Evolutionary conservation across 225 moss, liverwort and hornwort species (phyloP).

Genomic region (Sphagnum tenellum): DNA sequence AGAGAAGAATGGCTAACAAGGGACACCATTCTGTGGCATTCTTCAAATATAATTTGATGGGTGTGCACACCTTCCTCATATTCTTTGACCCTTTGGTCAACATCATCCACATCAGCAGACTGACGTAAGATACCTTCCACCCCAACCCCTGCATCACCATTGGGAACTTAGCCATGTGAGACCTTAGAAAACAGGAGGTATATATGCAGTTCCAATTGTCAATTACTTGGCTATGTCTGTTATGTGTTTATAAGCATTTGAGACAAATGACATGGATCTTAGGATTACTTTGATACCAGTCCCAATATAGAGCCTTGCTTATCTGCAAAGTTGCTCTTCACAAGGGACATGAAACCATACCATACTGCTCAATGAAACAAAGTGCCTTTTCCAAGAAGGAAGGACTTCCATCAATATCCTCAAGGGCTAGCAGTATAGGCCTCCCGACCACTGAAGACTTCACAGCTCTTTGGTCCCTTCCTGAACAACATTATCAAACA

Average conservation of each 20-base stretch:
- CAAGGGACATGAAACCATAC: conserved; percentile 14
- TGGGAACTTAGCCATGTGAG: too few relatives aligned
- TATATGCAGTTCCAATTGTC: too few relatives aligned
- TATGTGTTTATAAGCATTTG: too few relatives aligned
- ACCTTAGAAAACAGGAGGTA: too few relatives aligned
- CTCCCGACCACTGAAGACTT: conserved; percentile 84
- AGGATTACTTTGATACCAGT: too few relatives aligned
- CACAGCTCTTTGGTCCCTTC: conserved; percentile 64
- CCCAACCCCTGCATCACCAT: conserved; percentile 42
- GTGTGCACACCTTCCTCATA: conserved; percentile 54
- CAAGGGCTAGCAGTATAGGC: conserved; percentile 79
- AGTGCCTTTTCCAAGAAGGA: conserved; percentile 92
- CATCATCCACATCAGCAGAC: conserved; percentile 94
- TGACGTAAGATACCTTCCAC: conserved; percentile 95
- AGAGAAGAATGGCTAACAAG: too few relatives aligned
- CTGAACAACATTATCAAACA: conserved; percentile 6
- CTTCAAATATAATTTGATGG: too few relatives aligned
- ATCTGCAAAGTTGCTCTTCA: too few relatives aligned
- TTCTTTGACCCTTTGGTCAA: conserved; percentile 86
- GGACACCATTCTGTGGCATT: too few relatives aligned
- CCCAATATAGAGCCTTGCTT: too few relatives aligned
- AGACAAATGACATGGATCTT: too few relatives aligned
- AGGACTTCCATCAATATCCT: conserved; percentile 87
- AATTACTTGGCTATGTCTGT: too few relatives aligned
- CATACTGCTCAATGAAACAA: conserved; percentile 76